Evolutionary conservation across 352 stramenopile genomes (phyloP).

Genomic region (Pythium folliculosum): DNA sequence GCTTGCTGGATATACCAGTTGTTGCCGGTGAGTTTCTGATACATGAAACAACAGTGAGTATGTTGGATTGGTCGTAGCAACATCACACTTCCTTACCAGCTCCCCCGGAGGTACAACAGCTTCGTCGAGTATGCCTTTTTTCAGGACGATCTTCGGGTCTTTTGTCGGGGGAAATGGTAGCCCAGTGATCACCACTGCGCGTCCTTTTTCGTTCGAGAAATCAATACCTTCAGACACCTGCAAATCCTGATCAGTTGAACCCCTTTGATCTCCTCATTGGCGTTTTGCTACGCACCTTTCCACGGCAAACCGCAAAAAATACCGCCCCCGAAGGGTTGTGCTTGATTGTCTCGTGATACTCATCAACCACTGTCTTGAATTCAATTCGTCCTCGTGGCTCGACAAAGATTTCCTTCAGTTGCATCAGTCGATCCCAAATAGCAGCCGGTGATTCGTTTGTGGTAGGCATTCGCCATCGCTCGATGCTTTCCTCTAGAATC

Average conservation of each 20-base stretch:
- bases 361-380: constrained; percentile 79
- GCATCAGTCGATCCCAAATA: constrained; percentile 78
- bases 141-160: constrained; percentile 97
- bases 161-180: constrained; percentile 97
- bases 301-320: constrained; percentile 98
- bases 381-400: constrained; percentile 71
- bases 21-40: constrained; percentile 91
- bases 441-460: constrained; percentile 45
- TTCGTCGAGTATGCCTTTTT: constrained; percentile 96
- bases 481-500: constrained; percentile 91
- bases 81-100: constrained; percentile 39
- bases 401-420: constrained; percentile 81
- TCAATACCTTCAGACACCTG: constrained; percentile 98
- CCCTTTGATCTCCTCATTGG: background rate
- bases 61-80: background rate
- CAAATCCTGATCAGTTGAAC: background rate
- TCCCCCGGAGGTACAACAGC: constrained; percentile 55
- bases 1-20: constrained; percentile 99
- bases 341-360: constrained; percentile 78
- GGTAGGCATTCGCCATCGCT: constrained; percentile 63
- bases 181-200: constrained; percentile 98
- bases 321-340: constrained; percentile 87
- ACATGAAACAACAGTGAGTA: background rate
- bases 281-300: constrained; percentile 77
- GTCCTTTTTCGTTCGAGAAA: constrained; percentile 97